phyloP scores from a whole-genome alignment of 768 basidiomycete species.

The Xanthoconium stramineum region DNA sequence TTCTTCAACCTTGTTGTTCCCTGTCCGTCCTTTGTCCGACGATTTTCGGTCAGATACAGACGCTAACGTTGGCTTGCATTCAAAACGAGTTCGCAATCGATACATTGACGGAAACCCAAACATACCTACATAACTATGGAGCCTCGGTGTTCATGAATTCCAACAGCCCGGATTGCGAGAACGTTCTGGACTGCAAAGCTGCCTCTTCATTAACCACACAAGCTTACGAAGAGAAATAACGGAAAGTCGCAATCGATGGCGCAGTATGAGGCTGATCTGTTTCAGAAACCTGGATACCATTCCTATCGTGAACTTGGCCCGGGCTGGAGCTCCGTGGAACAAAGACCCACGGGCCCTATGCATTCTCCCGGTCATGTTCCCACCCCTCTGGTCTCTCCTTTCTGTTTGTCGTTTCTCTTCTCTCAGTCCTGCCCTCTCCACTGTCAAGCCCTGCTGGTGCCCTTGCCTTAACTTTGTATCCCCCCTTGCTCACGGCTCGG shows the following conservation, averaged over 20 bases:
- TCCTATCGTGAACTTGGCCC: background rate
- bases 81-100: conserved; percentile 85
- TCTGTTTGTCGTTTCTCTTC: conserved; percentile 14
- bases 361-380: conserved; percentile 8
- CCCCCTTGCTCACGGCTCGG: conserved; percentile 4
- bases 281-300: conserved; percentile 4
- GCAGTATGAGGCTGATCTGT: conserved; percentile 56
- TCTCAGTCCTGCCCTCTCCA: conserved; percentile 2
- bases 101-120: conserved; percentile 51
- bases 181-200: conserved; percentile 69
- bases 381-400: conserved; percentile 9
- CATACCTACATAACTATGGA: conserved; percentile 69
- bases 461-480: conserved; percentile 1
- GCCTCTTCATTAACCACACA: conserved; percentile 53
- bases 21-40: background rate
- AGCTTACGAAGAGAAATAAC: conserved; percentile 76
- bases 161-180: conserved; percentile 56
- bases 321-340: conserved; percentile 14
- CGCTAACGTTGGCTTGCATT: conserved; percentile 74
- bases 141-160: conserved; percentile 67
- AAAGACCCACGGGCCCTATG: conserved; percentile 10
- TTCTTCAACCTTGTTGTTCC: conserved; percentile 10
- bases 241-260: conserved; percentile 87
- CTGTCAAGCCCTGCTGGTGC: conserved; percentile 8
- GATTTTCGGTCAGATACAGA: conserved; percentile 60